A percentile compares a stretch with the other conserved stretches of the same genome.
phyloP scores from a whole-genome alignment of 208 protist species.

The Trichomonas tenax region DNA sequence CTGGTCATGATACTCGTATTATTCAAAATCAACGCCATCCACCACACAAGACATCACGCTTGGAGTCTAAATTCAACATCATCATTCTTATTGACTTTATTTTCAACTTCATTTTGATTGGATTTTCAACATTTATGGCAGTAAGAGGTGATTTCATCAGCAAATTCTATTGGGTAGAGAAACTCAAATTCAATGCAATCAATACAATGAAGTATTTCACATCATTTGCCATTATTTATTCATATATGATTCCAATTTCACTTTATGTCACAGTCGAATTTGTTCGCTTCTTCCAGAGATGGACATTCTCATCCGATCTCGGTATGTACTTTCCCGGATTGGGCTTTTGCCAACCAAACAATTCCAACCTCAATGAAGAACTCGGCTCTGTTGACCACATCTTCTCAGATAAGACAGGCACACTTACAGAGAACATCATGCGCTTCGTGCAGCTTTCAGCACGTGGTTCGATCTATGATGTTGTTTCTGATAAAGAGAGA shows the following conservation, averaged over 20 bases:
- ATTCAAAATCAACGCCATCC: constrained; percentile 20
- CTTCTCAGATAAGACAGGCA: constrained; percentile 56
- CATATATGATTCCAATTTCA: constrained; percentile 35
- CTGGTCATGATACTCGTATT: constrained; percentile 26
- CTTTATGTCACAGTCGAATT: constrained; percentile 37
- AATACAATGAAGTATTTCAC: background rate
- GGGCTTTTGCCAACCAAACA: constrained; percentile 8
- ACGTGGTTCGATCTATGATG: background rate
- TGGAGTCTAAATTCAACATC: background rate
- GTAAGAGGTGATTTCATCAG: background rate
- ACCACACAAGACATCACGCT: background rate
- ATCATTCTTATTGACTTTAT: background rate
- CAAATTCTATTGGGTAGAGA: background rate
- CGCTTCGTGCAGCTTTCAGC: background rate
- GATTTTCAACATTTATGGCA: background rate
- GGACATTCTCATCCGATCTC: background rate
- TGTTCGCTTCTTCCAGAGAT: constrained; percentile 16
- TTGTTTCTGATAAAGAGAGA: background rate
- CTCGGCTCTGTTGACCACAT: constrained; percentile 48
- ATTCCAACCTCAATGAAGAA: constrained; percentile 27
- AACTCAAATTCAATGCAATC: background rate
- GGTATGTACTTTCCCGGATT: background rate
- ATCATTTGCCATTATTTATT: constrained; percentile 26
- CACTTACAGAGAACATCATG: constrained; percentile 51
- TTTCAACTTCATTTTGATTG: background rate